A percentile compares a stretch with the other conserved stretches of the same genome.
These are phyloP conservation scores for Rhodotorula graminis DNA, from an alignment of 768 basidiomycete species.

Conservation along the genomic window DNA sequence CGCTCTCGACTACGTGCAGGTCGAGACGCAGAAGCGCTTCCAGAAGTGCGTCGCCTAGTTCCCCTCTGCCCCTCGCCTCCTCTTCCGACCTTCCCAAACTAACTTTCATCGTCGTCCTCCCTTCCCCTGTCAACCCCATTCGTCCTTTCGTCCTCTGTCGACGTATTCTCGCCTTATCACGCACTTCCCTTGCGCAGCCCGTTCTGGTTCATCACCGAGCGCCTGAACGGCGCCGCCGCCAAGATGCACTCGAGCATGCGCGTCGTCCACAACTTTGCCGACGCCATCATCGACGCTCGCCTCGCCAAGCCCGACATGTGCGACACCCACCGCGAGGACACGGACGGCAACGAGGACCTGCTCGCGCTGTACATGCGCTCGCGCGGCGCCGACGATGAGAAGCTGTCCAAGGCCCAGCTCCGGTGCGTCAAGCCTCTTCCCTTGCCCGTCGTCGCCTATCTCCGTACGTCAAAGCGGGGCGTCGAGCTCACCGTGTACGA, in stretches of 20 bases:
- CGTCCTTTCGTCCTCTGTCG: no score
- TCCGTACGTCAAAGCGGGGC: no score
- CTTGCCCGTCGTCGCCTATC: no score
- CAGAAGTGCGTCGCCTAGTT: not conserved
- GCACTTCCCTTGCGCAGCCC: no score
- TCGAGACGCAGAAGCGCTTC: not conserved
- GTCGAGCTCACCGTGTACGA: no score
- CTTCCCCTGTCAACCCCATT: no score
- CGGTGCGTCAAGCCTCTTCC: conserved; percentile 6
- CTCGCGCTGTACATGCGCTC: conserved; percentile 1
- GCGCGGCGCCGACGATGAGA: not conserved
- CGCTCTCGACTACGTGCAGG: conserved; percentile 4
- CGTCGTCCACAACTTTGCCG: conserved; percentile 1
- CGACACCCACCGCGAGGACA: not conserved
- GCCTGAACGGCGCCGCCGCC: not conserved
- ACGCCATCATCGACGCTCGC: conserved; percentile 8
- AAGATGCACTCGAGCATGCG: not conserved
- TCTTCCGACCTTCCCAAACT: no score
- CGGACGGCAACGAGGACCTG: not conserved
- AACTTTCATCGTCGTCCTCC: no score
- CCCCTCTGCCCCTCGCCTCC: no score
- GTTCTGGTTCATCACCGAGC: not conserved
- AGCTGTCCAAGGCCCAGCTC: not conserved
- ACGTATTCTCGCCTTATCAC: no score
- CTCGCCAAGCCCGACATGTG: not conserved